Evolutionary conservation across 805 yeast species (phyloP).

Genomic region (Schwanniomyces pseudopolymorphus): DNA sequence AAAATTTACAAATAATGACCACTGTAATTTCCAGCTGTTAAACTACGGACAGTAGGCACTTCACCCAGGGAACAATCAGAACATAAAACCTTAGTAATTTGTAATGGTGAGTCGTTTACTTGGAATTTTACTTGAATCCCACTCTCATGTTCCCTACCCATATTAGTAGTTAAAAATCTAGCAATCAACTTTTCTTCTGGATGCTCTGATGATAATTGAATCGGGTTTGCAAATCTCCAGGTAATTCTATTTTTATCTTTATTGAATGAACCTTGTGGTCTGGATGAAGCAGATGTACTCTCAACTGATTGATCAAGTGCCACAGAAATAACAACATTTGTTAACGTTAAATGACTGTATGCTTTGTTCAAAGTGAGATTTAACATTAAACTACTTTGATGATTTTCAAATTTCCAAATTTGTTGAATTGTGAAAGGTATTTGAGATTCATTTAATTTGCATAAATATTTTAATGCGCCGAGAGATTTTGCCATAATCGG

Average conservation of each 20-base stretch:
- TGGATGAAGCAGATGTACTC: conserved; percentile 74
- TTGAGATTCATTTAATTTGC: conserved; percentile 39
- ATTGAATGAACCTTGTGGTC: conserved; percentile 90
- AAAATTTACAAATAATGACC: conserved; percentile 25
- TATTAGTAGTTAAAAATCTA: conserved; percentile 75
- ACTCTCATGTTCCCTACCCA: conserved; percentile 66
- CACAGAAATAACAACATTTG: conserved; percentile 63
- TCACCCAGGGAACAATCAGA: conserved; percentile 26
- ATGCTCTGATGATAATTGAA: conserved; percentile 31
- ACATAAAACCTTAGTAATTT: conserved; percentile 39
- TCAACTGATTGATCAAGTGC: conserved; percentile 59
- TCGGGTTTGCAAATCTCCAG: conserved; percentile 62
- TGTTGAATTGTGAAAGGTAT: conserved; percentile 77
- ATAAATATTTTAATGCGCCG: conserved; percentile 78
- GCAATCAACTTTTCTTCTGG: conserved; percentile 76
- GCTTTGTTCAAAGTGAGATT: conserved; percentile 58
- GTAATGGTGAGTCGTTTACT: conserved; percentile 45
- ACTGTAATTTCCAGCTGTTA: conserved; percentile 50
- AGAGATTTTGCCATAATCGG: conserved; percentile 62
- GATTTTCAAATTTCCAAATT: conserved; percentile 84
- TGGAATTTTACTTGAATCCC: conserved; percentile 72
- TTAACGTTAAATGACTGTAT: conserved; percentile 42
- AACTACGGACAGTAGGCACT: conserved; percentile 46
- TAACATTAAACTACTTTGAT: conserved; percentile 82
- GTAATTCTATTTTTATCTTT: conserved; percentile 82